Evolutionary conservation across 176 grass and related monocot species (phyloP).

Genomic region (Ampelocalamus luodianensis): DNA sequence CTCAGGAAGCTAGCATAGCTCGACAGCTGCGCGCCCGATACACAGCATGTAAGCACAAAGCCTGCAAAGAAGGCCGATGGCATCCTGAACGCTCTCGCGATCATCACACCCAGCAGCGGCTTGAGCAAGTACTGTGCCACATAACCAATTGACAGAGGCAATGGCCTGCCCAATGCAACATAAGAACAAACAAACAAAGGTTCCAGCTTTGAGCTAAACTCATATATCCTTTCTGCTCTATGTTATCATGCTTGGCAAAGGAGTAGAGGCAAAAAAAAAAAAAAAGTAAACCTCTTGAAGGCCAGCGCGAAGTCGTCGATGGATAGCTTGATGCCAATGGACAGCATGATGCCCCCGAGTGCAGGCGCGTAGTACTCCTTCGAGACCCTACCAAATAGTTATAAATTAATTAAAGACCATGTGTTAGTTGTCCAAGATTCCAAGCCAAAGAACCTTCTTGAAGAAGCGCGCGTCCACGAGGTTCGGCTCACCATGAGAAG

Average conservation of each 20-base stretch:
- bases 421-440: constrained; percentile 15
- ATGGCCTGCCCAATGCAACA: constrained; percentile 59
- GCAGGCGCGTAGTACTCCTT: constrained; percentile 90
- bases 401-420: constrained; percentile 19
- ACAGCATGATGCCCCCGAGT: constrained; percentile 91
- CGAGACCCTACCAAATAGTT: constrained; percentile 58
- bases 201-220: constrained; percentile 15
- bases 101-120: constrained; percentile 72
- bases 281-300: constrained; percentile 63
- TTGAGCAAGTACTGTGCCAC: constrained; percentile 79
- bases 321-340: constrained; percentile 87
- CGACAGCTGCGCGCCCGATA: constrained; percentile 82
- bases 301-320: constrained; percentile 85
- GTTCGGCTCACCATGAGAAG: constrained; percentile 65
- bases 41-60: constrained; percentile 88
- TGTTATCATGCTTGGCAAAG: background rate
- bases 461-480: constrained; percentile 33
- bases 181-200: constrained; percentile 25
- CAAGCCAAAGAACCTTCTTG: constrained; percentile 23
- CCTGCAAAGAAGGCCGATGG: constrained; percentile 75
- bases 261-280: background rate
- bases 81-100: constrained; percentile 71
- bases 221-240: background rate
- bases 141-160: constrained; percentile 76
- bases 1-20: constrained; percentile 93